phyloP scores from a whole-genome alignment of 2,329 filamentous ascomycete species.

The Alternaria triticina region DNA sequence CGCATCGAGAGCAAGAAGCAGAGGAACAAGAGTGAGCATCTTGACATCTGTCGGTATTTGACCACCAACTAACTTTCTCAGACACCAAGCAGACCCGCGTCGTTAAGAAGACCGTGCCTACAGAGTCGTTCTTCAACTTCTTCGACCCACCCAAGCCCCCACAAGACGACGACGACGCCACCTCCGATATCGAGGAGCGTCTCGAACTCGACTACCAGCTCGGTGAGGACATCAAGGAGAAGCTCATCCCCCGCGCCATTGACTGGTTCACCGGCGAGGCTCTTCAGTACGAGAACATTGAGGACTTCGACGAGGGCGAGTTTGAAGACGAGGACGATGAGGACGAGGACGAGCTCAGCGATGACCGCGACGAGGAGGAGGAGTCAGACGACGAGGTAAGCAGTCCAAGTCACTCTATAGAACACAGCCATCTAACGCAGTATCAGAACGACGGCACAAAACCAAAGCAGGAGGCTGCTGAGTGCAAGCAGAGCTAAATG shows the following conservation, averaged over 20 bases:
- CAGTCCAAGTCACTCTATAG: not conserved
- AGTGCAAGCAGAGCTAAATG: conserved; percentile 54
- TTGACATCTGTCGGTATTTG: too few relatives aligned
- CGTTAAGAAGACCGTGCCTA: conserved; percentile 98
- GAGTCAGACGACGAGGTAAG: conserved; percentile 52
- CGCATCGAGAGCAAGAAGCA: conserved; percentile 99
- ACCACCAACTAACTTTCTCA: conserved; percentile 49
- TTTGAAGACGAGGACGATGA: conserved; percentile 93
- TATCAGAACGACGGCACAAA: conserved; percentile 50
- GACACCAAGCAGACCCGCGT: conserved; percentile 99
- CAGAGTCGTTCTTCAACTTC: conserved; percentile 97
- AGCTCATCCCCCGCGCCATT: conserved; percentile 96
- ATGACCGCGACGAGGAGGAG: conserved; percentile 78
- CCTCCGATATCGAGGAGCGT: conserved; percentile 93
- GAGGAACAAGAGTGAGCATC: conserved; percentile 90
- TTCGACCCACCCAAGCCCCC: conserved; percentile 92
- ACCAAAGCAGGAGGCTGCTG: conserved; percentile 54
- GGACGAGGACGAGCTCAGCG: conserved; percentile 83
- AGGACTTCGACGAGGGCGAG: conserved; percentile 81
- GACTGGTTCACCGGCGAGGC: conserved; percentile 99
- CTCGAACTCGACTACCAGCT: conserved; percentile 98
- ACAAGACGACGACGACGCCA: conserved; percentile 76
- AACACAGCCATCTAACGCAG: conserved; percentile 16
- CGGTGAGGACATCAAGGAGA: conserved; percentile 99
- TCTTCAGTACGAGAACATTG: conserved; percentile 92